Base-by-base conservation (phyloP, 2,329 filamentous ascomycete genomes). In the Penicillium sumatraense region DNA sequence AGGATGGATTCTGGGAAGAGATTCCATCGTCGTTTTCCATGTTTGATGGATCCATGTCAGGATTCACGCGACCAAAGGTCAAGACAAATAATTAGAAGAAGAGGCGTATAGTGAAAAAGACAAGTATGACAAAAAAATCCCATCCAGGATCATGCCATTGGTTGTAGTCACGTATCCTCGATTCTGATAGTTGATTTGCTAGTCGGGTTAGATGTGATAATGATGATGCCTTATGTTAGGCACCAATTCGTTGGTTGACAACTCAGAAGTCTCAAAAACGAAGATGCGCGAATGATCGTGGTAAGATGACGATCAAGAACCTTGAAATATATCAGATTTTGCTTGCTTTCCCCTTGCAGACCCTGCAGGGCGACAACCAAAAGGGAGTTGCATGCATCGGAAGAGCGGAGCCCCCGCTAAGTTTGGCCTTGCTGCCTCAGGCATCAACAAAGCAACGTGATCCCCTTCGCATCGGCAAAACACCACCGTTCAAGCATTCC, bases 381-480 rank as follows among this genome's bases (percentile, higher is more conserved):
- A 44, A 23, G 40, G 40, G 23, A 26, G 21, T n/a, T 21, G 42
- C 26, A 46, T 46, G 42, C 42, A 33, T 46, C 11, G 33, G 18
- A 46, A 46, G 42, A 46, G 42, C 41, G 41, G 41, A 45, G 41
- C 41, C 41, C 41, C 41, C 23, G 41, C 27, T 29, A 21, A 18
- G 40, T 26, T 44, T 49, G 48, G 47, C 29, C 3, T 14, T 2
- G 7, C 8, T 44, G 2, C 23, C 40, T 44, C 40, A 44, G 40
- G 40, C 40, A 53, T 51, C 41, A 29, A 38, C 20, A 5, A 41
- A 42, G 18, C n/a, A 61, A 61, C 59, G 59, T 61, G 59, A 61
- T 61, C 48, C 49, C 50, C 47, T 55, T 24, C 48, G n/a, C 47
- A 57, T 53, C 52, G 51, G 48, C 45, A 41, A 57, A 57, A 54